phyloP scores from a whole-genome alignment of 768 basidiomycete genomes.

The Mycena galericulata region DNA sequence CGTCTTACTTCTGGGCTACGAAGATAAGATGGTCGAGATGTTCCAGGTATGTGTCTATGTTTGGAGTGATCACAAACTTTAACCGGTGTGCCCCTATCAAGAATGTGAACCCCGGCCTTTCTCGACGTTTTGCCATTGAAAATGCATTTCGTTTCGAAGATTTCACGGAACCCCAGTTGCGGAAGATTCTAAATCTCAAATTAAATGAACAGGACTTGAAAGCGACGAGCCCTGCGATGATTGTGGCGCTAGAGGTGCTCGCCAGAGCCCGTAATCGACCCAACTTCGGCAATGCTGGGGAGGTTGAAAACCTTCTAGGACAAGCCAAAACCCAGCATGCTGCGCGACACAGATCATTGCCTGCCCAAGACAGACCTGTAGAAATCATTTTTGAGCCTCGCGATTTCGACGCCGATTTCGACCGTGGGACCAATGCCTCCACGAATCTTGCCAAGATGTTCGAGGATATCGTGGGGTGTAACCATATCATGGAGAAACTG shows the following conservation, averaged over 20 bases:
- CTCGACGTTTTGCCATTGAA: constrained; percentile 75
- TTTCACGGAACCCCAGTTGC: constrained; percentile 65
- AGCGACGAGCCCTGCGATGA: constrained; percentile 67
- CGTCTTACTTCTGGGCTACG: constrained; percentile 73
- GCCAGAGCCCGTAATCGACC: constrained; percentile 58
- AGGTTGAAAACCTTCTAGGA: constrained; percentile 69
- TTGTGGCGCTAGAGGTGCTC: constrained; percentile 63
- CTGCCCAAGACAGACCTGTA: constrained; percentile 42
- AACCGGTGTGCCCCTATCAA: constrained; percentile 39
- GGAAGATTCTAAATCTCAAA: constrained; percentile 66
- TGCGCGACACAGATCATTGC: constrained; percentile 45
- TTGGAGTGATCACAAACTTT: not conserved
- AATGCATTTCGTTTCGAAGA: constrained; percentile 76
- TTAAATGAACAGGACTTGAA: constrained; percentile 66
- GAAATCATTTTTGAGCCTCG: constrained; percentile 62
- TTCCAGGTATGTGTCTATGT: constrained; percentile 61
- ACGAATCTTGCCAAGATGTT: constrained; percentile 67
- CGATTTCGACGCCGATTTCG: constrained; percentile 74
- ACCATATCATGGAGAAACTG: constrained; percentile 62
- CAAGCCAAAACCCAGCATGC: constrained; percentile 62
- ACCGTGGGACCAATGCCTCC: constrained; percentile 60
- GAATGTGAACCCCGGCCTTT: constrained; percentile 78
- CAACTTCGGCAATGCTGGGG: constrained; percentile 76
- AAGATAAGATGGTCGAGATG: constrained; percentile 75
- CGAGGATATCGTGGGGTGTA: constrained; percentile 70